Conservation (phyloP, 1,284 basidiomycete genomes). For the Caloboletus firmus region DNA sequence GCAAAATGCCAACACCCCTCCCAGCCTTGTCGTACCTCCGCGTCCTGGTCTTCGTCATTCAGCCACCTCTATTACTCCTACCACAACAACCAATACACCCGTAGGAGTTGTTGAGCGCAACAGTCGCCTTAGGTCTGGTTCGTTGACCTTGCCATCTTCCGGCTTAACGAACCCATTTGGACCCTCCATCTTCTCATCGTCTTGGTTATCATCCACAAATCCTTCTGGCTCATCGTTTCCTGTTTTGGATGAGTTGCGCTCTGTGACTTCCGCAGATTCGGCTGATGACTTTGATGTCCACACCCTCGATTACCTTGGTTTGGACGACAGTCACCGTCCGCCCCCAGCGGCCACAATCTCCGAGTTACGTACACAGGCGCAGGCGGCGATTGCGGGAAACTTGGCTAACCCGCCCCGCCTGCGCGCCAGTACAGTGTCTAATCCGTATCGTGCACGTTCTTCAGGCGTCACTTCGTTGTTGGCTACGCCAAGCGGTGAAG, state of each 20-base stretch:
- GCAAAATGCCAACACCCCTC: constrained; percentile 45
- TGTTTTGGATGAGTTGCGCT: constrained; percentile 75
- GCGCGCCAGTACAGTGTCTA: constrained; percentile 89
- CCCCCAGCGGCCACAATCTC: constrained; percentile 79
- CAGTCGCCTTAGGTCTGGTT: constrained; percentile 87
- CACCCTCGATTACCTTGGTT: constrained; percentile 91
- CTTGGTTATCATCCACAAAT: constrained; percentile 75
- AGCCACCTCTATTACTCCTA: constrained; percentile 41
- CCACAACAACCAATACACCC: constrained; percentile 61
- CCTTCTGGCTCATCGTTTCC: constrained; percentile 55
- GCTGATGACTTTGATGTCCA: constrained; percentile 88
- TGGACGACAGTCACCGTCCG: constrained; percentile 72
- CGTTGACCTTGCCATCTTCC: constrained; percentile 75
- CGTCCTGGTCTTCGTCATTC: constrained; percentile 80
- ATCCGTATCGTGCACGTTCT: constrained; percentile 69
- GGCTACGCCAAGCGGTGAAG: constrained; percentile 60
- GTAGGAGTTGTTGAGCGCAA: constrained; percentile 63
- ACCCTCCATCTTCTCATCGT: constrained; percentile 81
- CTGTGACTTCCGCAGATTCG: constrained; percentile 76
- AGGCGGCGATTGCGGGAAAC: constrained; percentile 83
- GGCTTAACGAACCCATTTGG: constrained; percentile 87
- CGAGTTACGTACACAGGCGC: constrained; percentile 82
- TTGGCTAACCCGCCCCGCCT: constrained; percentile 74
- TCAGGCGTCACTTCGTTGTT: constrained; percentile 56
- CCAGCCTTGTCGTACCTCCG: constrained; percentile 45